Percentiles rank a stretch among this genome's conserved stretches.
phyloP scores from a whole-genome alignment of 1,139 yeast genomes.

The Nakaseomyces nivariensis region DNA sequence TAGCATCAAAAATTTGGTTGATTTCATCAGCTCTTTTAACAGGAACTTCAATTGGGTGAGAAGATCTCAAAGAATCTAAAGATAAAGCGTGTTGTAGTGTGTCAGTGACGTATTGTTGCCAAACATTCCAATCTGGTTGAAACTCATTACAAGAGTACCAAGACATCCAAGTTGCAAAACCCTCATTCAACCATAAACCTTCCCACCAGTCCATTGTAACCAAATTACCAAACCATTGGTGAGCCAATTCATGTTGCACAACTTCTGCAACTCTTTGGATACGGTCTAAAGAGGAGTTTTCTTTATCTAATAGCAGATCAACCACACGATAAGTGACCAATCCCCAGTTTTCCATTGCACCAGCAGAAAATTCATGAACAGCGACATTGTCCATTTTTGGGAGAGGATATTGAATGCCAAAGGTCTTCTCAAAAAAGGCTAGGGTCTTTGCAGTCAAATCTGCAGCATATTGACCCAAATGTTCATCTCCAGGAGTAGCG shows the following conservation, averaged over 20 bases:
- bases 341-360: constrained; percentile 94
- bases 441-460: constrained; percentile 68
- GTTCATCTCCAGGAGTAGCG: constrained; percentile 64
- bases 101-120: constrained; percentile 63
- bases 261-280: constrained; percentile 79
- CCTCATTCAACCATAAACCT: constrained; percentile 85
- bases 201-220: constrained; percentile 97
- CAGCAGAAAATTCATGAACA: constrained; percentile 73
- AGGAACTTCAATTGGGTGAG: constrained; percentile 84
- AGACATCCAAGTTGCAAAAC: constrained; percentile 88
- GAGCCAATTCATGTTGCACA: constrained; percentile 84
- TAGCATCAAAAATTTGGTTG: constrained; percentile 79
- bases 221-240: constrained; percentile 88
- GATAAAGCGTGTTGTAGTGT: constrained; percentile 60
- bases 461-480: constrained; percentile 58
- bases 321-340: constrained; percentile 73
- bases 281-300: constrained; percentile 55
- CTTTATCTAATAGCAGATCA: constrained; percentile 59
- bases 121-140: constrained; percentile 81
- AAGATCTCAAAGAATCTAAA: constrained; percentile 66
- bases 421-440: constrained; percentile 60
- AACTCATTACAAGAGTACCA: constrained; percentile 69
- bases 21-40: constrained; percentile 73
- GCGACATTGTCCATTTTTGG: constrained; percentile 81
- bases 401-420: constrained; percentile 65